Percentiles rank a stretch among this genome's conserved stretches.
These are phyloP conservation scores for Hortaea werneckii DNA, from an alignment of 2,329 filamentous ascomycete species.

Conservation along the genomic window DNA sequence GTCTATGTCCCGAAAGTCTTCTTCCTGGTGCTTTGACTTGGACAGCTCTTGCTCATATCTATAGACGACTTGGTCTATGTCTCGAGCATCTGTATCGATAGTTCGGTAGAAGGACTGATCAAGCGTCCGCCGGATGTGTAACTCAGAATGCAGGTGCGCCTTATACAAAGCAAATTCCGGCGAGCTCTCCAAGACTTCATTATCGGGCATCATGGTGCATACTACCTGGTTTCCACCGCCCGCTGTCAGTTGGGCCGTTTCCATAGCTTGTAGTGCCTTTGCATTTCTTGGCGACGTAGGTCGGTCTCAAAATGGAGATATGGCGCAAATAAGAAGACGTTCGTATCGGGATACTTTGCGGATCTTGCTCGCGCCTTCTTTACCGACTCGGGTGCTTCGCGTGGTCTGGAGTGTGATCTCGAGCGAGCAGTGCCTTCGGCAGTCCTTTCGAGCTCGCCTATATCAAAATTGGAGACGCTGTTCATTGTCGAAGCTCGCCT, in stretches of 20 bases:
- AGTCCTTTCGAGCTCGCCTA: too few relatives aligned
- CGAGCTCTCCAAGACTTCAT: background rate
- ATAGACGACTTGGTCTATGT: conserved; percentile 55
- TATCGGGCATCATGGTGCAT: background rate
- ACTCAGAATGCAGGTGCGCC: conserved; percentile 4
- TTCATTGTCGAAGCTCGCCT: background rate
- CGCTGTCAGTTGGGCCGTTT: background rate
- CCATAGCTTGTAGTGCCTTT: conserved; percentile 38
- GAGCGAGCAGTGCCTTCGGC: background rate
- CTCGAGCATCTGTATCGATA: conserved; percentile 49
- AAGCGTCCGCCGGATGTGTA: conserved; percentile 52
- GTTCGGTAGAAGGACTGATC: conserved; percentile 59
- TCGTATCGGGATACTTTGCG: conserved; percentile 16
- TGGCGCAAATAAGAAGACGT: conserved; percentile 47
- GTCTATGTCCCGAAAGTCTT: conserved; percentile 47
- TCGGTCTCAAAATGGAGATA: conserved; percentile 57
- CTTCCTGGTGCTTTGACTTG: background rate
- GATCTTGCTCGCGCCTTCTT: background rate
- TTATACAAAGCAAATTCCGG: conserved; percentile 11
- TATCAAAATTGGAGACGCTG: background rate
- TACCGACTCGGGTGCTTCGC: background rate
- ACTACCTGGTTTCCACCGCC: background rate
- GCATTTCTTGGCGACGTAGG: conserved; percentile 40
- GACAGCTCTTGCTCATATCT: conserved; percentile 33
- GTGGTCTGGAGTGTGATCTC: background rate